Base-by-base conservation (phyloP, 2,329 filamentous ascomycete genomes). In the Ophiostoma perfectum region DNA sequence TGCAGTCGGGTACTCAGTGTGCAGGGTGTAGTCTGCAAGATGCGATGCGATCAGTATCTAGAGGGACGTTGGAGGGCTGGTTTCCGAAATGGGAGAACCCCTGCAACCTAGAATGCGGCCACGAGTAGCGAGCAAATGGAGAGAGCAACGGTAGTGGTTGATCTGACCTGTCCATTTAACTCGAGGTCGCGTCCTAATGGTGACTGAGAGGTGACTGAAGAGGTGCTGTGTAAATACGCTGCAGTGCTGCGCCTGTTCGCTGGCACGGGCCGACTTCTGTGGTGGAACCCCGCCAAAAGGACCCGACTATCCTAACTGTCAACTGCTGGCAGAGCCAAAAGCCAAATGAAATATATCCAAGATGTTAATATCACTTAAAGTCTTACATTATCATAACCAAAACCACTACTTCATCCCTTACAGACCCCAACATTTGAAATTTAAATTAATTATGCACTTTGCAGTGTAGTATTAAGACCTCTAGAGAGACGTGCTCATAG, bases 381-480 rank as follows among this genome's bases (percentile, higher is more conserved):
- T 55, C 49, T 55, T 16, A 55, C 49, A 55, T 55, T 11, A 55
- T 2, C 27, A 27, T 27, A 27, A 27, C 27, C 27, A 27, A 8
- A 27, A 36, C 14, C 12, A 47, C 14, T 18, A n/a, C 49, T 18
- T 27, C 5, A 55, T 3, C n/a, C 49, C 27, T 36, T 27, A 44
- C 6, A 5, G 27, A 60, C 27, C 55, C 4, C 12, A 60, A 27
- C 18, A 9, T 38, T 27, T 9, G 39, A 38, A 38, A 12, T 14
- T 65, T 38, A 2, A 7, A 47, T 18, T 64, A 64, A 64, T 49
- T 58, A 58, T 66, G 49, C 55, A 38, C 55, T 41, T 63, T 60
- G 27, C 36, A 62, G 60, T 42, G 60, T 27, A 16, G 64, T 65
- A 68, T 68, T 65, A 68, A 27, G 41, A 67, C 63, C 11, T 63